Percentiles rank a stretch among this genome's conserved stretches.
Conservation (phyloP, 2,329 filamentous ascomycete genomes). For the Penicillium sp. region DNA sequence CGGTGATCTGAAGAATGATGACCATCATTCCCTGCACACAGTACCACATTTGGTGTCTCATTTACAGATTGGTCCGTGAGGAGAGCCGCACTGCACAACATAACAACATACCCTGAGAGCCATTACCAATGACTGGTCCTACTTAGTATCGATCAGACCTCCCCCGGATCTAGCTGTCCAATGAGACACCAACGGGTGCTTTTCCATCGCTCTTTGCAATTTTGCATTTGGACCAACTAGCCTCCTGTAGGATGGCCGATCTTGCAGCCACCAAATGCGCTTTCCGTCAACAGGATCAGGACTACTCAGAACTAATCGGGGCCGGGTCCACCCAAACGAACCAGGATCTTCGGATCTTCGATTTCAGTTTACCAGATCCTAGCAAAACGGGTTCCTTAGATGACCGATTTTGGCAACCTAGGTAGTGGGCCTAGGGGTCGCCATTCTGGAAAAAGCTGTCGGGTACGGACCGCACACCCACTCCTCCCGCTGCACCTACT, state of each 20-base stretch:
- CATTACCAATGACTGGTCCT: conserved; percentile 6
- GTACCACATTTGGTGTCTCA: conserved; percentile 13
- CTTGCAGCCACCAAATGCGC: conserved; percentile 21
- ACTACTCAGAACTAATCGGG: not conserved
- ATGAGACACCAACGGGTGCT: conserved; percentile 14
- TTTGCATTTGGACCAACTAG: conserved; percentile 30
- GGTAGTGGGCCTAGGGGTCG: not conserved
- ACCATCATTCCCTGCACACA: conserved; percentile 5
- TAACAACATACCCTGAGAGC: conserved; percentile 21
- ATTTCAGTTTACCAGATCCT: conserved; percentile 1
- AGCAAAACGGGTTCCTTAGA: not conserved
- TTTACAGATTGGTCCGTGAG: conserved; percentile 11
- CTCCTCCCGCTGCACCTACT: conserved; percentile 14
- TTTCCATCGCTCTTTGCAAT: conserved; percentile 16
- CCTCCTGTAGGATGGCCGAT: conserved; percentile 30
- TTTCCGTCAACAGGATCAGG: conserved; percentile 15
- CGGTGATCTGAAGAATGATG: not conserved
- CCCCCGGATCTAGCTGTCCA: conserved; percentile 6
- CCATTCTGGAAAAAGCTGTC: conserved; percentile 20
- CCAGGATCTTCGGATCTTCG: conserved; percentile 15
- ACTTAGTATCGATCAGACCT: conserved; percentile 1
- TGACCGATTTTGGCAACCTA: not conserved
- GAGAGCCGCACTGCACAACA: conserved; percentile 20
- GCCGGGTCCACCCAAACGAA: conserved; percentile 9
- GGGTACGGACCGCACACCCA: conserved; percentile 22